These are phyloP conservation scores for Pythium oligandrum DNA, from an alignment of 352 stramenopile genomes.

Conservation along the genomic window DNA sequence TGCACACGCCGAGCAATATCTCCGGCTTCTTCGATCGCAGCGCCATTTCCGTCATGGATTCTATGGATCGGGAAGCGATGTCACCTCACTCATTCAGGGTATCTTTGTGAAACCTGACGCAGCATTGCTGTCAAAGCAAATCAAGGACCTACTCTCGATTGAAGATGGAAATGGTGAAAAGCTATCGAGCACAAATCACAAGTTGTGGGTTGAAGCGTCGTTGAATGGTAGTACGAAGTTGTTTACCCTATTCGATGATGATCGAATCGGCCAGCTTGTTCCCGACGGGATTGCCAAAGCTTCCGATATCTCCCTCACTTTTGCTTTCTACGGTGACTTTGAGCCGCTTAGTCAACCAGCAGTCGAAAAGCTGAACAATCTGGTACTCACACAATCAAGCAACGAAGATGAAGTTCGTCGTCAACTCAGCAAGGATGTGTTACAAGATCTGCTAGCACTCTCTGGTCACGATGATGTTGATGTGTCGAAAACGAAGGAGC, in stretches of 20 bases:
- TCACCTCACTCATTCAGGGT: slow-evolving; percentile 20
- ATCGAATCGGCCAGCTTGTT: no score
- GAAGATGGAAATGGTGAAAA: no score
- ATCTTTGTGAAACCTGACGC: slow-evolving; percentile 1
- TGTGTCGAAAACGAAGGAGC: slow-evolving; percentile 1
- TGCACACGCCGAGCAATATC: slow-evolving; percentile 22
- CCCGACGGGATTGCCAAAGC: no score
- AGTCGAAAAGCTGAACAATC: slow-evolving; percentile 19
- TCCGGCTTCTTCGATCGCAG: slow-evolving; percentile 18
- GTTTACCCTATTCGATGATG: no score
- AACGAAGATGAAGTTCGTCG: no score
- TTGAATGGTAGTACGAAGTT: no score
- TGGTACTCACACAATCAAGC: no score
- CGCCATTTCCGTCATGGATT: slow-evolving; percentile 24
- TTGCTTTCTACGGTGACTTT: slow-evolving; percentile 59
- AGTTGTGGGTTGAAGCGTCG: no score
- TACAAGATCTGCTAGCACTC: background rate
- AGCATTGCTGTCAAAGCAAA: no score
- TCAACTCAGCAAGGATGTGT: no score
- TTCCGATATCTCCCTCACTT: slow-evolving; percentile 2
- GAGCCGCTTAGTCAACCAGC: slow-evolving; percentile 25
- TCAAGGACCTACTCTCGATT: no score
- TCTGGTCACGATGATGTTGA: background rate
- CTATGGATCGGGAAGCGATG: slow-evolving; percentile 39
- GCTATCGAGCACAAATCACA: no score